Conservation (phyloP, 495 filamentous ascomycete species). For the Paragyromitra xinjiangensis region DNA sequence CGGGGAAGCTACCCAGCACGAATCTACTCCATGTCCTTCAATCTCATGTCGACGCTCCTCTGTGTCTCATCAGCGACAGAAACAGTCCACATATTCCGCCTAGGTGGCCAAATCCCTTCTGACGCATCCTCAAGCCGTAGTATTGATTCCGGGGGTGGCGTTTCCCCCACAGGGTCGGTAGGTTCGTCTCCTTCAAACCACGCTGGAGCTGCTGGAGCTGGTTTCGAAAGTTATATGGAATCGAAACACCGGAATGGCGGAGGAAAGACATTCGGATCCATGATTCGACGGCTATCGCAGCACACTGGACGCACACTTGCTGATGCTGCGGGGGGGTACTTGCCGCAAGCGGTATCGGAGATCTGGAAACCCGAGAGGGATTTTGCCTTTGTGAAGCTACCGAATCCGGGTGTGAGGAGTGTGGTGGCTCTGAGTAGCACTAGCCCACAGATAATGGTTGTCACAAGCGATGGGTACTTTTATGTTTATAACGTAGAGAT, state of each 20-base stretch:
- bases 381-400: constrained; percentile 94
- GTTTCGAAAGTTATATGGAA: constrained; percentile 56
- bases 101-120: constrained; percentile 61
- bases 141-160: constrained; percentile 46
- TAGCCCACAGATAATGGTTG: constrained; percentile 95
- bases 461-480: constrained; percentile 93
- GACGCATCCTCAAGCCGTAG: constrained; percentile 48
- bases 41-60: constrained; percentile 87
- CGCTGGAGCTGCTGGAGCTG: constrained; percentile 55
- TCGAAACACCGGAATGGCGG: constrained; percentile 58
- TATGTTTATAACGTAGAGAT: constrained; percentile 95
- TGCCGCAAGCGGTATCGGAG: constrained; percentile 89
- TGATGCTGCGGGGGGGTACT: constrained; percentile 86
- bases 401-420: constrained; percentile 70
- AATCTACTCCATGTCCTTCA: constrained; percentile 99
- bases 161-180: constrained; percentile 53
- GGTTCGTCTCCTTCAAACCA: constrained; percentile 56
- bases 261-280: constrained; percentile 74
- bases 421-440: constrained; percentile 95
- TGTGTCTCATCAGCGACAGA: constrained; percentile 96
- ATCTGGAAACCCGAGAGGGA: constrained; percentile 97
- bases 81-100: constrained; percentile 95
- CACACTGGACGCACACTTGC: constrained; percentile 90
- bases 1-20: constrained; percentile 91
- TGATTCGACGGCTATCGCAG: constrained; percentile 96